These are phyloP conservation scores for Exidia glandulosa DNA, from an alignment of 768 basidiomycete genomes.

Conservation along the genomic window DNA sequence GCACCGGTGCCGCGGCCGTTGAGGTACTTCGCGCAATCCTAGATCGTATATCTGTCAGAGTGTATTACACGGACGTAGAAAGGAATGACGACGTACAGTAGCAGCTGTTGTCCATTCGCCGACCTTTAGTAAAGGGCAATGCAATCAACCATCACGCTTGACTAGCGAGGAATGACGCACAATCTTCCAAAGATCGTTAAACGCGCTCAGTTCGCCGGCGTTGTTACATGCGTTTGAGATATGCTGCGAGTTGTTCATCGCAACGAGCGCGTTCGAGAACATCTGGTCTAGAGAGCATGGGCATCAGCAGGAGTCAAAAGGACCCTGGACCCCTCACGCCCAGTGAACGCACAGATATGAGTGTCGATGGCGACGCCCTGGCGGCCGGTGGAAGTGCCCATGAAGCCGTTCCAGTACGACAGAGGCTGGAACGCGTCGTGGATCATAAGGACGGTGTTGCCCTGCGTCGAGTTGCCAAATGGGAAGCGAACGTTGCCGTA, in stretches of 20 bases:
- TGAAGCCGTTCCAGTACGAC: slow-evolving; percentile 56
- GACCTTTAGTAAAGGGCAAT: no score
- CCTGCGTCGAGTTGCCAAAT: slow-evolving; percentile 29
- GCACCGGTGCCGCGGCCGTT: slow-evolving; percentile 66
- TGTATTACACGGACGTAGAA: slow-evolving; percentile 21
- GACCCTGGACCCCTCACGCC: neutral
- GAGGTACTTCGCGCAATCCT: slow-evolving; percentile 46
- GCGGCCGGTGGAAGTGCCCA: slow-evolving; percentile 37
- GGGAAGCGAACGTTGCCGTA: slow-evolving; percentile 26
- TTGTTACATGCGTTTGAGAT: slow-evolving; percentile 47
- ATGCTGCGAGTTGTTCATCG: slow-evolving; percentile 45
- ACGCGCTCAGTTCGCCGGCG: slow-evolving; percentile 33
- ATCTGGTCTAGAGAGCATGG: slow-evolving; percentile 22
- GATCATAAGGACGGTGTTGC: slow-evolving; percentile 54
- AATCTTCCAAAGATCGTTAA: slow-evolving; percentile 59
- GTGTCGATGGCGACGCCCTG: slow-evolving; percentile 63
- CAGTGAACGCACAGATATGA: slow-evolving; percentile 36
- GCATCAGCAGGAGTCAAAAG: neutral
- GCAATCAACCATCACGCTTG: no score
- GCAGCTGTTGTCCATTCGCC: slow-evolving; percentile 63
- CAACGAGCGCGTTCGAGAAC: no score
- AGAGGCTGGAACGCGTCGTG: slow-evolving; percentile 75
- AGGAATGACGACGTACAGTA: slow-evolving; percentile 34
- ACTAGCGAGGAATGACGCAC: no score
- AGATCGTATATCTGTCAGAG: slow-evolving; percentile 39